These are phyloP conservation scores for Aureobasidium sp. DNA, from an alignment of 2,329 filamentous ascomycete species.

Conservation along the genomic window DNA sequence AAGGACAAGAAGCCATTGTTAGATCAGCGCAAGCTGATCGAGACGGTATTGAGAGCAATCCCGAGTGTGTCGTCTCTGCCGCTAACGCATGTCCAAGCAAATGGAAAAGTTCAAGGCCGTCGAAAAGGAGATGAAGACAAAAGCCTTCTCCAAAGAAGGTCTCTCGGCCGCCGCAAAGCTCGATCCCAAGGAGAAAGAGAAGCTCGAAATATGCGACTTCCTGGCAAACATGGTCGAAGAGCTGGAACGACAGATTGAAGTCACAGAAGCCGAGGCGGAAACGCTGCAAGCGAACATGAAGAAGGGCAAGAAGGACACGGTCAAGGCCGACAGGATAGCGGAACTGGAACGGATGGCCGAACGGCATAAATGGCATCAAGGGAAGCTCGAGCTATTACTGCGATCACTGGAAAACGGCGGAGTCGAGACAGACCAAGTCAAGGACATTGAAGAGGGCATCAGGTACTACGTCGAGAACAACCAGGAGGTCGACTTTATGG, in stretches of 20 bases:
- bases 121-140: slow-evolving; percentile 99
- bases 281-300: slow-evolving; percentile 81
- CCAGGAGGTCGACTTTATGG: slow-evolving; percentile 80
- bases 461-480: slow-evolving; percentile 92
- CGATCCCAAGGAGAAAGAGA: slow-evolving; percentile 96
- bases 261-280: slow-evolving; percentile 84
- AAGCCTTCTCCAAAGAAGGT: slow-evolving; percentile 97
- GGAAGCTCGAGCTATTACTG: slow-evolving; percentile 83
- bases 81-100: slow-evolving; percentile 51
- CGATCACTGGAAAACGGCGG: slow-evolving; percentile 88
- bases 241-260: slow-evolving; percentile 87
- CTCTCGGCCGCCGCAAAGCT: slow-evolving; percentile 84
- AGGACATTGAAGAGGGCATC: slow-evolving; percentile 83
- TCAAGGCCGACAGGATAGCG: slow-evolving; percentile 79
- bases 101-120: slow-evolving; percentile 99
- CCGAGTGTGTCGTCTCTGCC: not conserved
- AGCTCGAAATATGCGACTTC: slow-evolving; percentile 81
- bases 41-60: slow-evolving; percentile 62
- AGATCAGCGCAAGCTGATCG: slow-evolving; percentile 91
- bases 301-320: slow-evolving; percentile 82
- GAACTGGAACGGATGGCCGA: slow-evolving; percentile 81
- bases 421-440: slow-evolving; percentile 79
- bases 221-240: slow-evolving; percentile 82
- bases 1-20: slow-evolving; percentile 96
- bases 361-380: slow-evolving; percentile 92